Conservation (phyloP, 495 filamentous ascomycete genomes). For the Chaetomium tenue region DNA sequence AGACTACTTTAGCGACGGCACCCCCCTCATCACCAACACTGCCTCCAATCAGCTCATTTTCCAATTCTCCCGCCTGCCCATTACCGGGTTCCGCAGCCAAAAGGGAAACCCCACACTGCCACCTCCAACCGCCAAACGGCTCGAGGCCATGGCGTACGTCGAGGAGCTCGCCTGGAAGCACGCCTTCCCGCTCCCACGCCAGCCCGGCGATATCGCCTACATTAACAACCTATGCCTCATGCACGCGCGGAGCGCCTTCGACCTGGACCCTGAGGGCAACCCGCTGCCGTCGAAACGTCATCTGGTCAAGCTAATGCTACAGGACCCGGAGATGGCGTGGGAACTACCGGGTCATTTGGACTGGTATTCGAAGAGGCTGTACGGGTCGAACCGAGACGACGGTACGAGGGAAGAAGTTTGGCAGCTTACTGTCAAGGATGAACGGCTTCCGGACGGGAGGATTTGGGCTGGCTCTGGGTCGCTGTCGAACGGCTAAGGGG, state of each 20-base stretch:
- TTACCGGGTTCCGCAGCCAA: neutral
- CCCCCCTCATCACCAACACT: too few relatives aligned
- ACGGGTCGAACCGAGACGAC: too few relatives aligned
- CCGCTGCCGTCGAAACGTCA: constrained; percentile 32
- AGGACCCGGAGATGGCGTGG: neutral
- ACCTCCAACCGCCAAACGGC: constrained; percentile 61
- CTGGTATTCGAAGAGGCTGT: too few relatives aligned
- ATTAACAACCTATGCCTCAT: constrained; percentile 55
- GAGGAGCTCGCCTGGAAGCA: constrained; percentile 61
- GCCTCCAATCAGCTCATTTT: too few relatives aligned
- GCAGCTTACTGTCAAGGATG: too few relatives aligned
- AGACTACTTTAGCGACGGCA: too few relatives aligned
- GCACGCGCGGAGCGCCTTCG: constrained; percentile 50
- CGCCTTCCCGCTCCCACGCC: constrained; percentile 52
- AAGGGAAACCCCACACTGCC: constrained; percentile 50
- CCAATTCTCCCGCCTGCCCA: too few relatives aligned
- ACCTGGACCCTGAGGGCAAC: constrained; percentile 48
- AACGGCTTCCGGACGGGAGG: too few relatives aligned
- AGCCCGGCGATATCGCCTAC: constrained; percentile 54
- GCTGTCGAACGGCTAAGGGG: too few relatives aligned
- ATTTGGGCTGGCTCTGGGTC: too few relatives aligned
- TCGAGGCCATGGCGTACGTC: constrained; percentile 62
- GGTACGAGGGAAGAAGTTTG: too few relatives aligned
- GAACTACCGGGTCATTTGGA: neutral
- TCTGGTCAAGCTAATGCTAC: neutral